Percentiles rank a stretch among this genome's conserved stretches.
Evolutionary conservation across 257 asterid species (phyloP).

Genomic region (Linaria vulgaris): DNA sequence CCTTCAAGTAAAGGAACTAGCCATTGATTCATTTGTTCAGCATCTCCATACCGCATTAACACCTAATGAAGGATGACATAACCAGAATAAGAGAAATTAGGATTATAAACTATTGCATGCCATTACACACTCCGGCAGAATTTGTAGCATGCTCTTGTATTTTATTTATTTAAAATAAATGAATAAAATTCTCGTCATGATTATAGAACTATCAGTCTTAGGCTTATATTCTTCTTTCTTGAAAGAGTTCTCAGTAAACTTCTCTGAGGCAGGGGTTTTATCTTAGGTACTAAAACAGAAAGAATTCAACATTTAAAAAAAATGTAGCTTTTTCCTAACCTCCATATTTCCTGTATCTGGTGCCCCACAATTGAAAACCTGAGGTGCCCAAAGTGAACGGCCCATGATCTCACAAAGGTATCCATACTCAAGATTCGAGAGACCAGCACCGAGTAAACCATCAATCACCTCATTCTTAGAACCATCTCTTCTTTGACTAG

Average conservation of each 20-base stretch:
- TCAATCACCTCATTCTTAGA: conserved; percentile 39
- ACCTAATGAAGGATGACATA: conserved; percentile 43
- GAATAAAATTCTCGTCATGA: no score
- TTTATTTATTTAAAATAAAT: no score
- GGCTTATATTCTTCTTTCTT: neutral
- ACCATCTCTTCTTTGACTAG: conserved; percentile 38
- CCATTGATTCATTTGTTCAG: conserved; percentile 77
- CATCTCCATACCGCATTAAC: conserved; percentile 83
- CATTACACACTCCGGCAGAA: conserved; percentile 2
- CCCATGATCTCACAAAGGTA: conserved; percentile 95
- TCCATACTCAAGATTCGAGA: conserved; percentile 90
- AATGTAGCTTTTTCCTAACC: conserved; percentile 43
- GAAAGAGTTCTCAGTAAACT: neutral
- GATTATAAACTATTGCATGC: conserved; percentile 3
- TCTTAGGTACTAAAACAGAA: neutral
- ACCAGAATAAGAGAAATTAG: conserved; percentile 9
- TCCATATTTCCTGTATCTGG: conserved; percentile 99
- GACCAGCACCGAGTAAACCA: conserved; percentile 76
- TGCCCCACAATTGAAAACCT: conserved; percentile 93
- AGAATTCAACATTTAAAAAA: neutral
- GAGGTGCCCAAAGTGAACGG: conserved; percentile 93
- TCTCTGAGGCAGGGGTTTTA: neutral
- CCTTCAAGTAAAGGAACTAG: conserved; percentile 93
- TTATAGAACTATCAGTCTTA: no score
- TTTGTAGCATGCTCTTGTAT: no score